Evolutionary conservation across 192 early-diverging fungal genomes (phyloP).

Genomic region (Pecoramyces ruminantium): DNA sequence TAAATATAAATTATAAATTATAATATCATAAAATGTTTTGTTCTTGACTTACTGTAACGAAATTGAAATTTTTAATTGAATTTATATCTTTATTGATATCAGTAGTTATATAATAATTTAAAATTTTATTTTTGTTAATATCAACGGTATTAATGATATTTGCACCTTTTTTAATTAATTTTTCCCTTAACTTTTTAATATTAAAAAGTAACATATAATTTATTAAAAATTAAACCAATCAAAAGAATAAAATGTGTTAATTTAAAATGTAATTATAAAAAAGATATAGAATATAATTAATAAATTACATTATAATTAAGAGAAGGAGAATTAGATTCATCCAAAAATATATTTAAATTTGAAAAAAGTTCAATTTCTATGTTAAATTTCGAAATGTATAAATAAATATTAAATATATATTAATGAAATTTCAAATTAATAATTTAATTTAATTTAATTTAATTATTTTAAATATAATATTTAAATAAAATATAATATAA

Average conservation of each 20-base stretch:
- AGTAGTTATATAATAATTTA: neutral
- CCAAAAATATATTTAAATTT: neutral
- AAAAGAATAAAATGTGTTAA: no score
- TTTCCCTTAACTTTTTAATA: neutral
- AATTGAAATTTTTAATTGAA: neutral
- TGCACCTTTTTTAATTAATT: neutral
- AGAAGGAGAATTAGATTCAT: neutral
- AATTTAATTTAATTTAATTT: no score
- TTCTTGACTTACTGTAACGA: neutral
- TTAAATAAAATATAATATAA: no score
- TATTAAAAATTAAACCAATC: no score
- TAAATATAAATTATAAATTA: no score
- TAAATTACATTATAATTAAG: neutral
- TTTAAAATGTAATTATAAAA: no score
- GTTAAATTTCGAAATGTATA: neutral
- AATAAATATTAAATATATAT: no score
- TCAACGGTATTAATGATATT: neutral
- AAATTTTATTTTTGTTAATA: neutral
- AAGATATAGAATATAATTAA: no score
- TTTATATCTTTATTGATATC: neutral
- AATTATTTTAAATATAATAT: no score
- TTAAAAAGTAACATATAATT: neutral
- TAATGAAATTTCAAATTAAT: no score
- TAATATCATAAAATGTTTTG: neutral
- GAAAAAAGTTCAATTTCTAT: neutral